Conservation (phyloP, 2,329 filamentous ascomycete species). For the Fusarium tanahbumbuense region DNA sequence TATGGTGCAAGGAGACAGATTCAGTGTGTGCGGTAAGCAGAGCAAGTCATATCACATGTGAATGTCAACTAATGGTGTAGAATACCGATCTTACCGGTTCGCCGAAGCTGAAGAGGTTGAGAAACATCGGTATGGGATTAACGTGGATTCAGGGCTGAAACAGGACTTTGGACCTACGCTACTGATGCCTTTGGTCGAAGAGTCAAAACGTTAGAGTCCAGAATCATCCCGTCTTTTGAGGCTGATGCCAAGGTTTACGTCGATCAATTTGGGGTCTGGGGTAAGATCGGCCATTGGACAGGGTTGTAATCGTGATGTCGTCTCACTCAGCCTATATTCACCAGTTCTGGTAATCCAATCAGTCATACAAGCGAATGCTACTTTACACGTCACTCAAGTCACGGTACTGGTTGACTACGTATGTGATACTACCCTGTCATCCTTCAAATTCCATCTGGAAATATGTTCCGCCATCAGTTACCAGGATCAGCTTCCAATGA, state of each 20-base stretch:
- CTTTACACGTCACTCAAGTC: background rate
- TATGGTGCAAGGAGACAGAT: conserved; percentile 34
- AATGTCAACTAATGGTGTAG: background rate
- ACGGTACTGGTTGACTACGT: background rate
- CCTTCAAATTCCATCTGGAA: background rate
- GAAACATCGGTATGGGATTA: conserved; percentile 10
- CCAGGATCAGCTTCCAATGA: background rate
- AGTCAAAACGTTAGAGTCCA: background rate
- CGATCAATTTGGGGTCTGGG: background rate
- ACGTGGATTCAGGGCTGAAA: conserved; percentile 22
- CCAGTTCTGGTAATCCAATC: background rate
- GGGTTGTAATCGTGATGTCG: background rate
- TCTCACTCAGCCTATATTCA: conserved; percentile 19
- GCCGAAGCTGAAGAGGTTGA: conserved; percentile 12
- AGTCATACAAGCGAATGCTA: background rate
- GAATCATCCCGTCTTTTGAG: background rate
- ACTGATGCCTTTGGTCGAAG: conserved; percentile 6
- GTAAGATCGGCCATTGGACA: background rate
- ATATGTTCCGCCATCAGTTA: background rate
- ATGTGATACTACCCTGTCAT: background rate
- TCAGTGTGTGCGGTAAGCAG: conserved; percentile 36
- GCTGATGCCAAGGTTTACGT: background rate
- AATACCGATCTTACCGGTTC: conserved; percentile 35
- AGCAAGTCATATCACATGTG: too few species aligned
- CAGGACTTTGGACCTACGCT: conserved; percentile 40